Evolutionary conservation across 331 rosid species (phyloP).

Genomic region (Spiraea crenata): DNA sequence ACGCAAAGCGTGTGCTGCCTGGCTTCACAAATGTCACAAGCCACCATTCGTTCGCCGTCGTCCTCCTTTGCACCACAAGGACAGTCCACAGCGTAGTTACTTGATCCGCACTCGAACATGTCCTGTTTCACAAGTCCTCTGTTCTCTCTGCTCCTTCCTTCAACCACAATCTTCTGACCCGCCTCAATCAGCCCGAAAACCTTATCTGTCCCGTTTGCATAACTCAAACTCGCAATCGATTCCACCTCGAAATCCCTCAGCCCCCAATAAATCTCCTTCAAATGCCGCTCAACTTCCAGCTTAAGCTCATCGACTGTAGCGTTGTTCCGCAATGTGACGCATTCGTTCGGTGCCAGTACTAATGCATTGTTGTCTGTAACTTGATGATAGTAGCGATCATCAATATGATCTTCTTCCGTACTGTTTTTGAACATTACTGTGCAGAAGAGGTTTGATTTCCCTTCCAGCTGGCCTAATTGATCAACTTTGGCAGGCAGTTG

Average conservation of each 20-base stretch:
- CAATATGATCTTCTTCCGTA: not conserved
- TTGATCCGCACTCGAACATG: conserved; percentile 44
- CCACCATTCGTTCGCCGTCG: conserved; percentile 78
- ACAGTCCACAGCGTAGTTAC: conserved; percentile 46
- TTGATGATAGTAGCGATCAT: not conserved
- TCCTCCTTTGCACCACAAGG: conserved; percentile 76
- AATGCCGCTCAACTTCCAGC: conserved; percentile 63
- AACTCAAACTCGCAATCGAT: conserved; percentile 34
- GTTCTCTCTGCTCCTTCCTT: conserved; percentile 46
- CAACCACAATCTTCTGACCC: conserved; percentile 57
- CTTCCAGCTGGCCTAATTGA: conserved; percentile 35
- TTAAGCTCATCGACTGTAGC: conserved; percentile 64
- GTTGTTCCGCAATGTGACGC: conserved; percentile 43
- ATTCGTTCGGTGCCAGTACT: conserved; percentile 55
- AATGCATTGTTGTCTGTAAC: not conserved
- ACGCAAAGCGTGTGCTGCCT: conserved; percentile 81
- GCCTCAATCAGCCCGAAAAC: conserved; percentile 49
- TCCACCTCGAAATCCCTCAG: conserved; percentile 58
- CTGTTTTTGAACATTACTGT: conserved; percentile 43
- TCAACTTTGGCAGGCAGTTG: conserved; percentile 35
- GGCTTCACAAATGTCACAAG: conserved; percentile 84
- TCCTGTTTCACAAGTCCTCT: conserved; percentile 22
- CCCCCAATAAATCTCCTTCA: conserved; percentile 73
- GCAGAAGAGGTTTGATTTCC: conserved; percentile 46
- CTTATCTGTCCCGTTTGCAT: conserved; percentile 44